A percentile compares a stretch with the other conserved stretches of the same genome.
These are phyloP conservation scores for Metschnikowia orientalis DNA, from an alignment of 805 yeast species.

Conservation along the genomic window DNA sequence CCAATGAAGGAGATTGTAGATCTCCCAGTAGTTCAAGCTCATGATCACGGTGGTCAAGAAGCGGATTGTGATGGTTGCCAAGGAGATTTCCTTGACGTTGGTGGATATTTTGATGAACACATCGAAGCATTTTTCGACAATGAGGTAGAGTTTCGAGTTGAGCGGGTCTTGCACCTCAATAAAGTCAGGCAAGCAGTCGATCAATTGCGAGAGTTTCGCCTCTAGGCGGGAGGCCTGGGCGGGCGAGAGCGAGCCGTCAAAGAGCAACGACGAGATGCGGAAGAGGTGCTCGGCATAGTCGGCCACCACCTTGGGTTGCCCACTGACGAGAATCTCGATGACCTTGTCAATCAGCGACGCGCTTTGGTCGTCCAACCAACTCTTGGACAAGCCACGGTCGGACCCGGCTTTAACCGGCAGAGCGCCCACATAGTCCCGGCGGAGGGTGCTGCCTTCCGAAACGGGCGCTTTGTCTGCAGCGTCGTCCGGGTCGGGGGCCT, in stretches of 20 bases:
- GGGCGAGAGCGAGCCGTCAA: conserved; percentile 15
- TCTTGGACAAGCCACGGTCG: conserved; percentile 7
- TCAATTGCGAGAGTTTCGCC: conserved; percentile 23
- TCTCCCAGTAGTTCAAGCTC: conserved; percentile 42
- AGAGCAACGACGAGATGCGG: conserved; percentile 27
- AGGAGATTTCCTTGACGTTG: conserved; percentile 24
- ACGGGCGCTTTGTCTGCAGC: too few species aligned
- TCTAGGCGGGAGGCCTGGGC: conserved; percentile 20
- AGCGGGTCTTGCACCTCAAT: conserved; percentile 24
- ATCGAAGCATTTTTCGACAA: conserved; percentile 38
- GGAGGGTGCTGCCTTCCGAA: neutral
- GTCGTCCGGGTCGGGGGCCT: neutral
- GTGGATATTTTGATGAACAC: conserved; percentile 34
- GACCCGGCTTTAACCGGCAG: conserved; percentile 3
- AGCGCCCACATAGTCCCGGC: neutral
- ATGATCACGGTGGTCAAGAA: conserved; percentile 35
- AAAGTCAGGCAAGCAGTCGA: conserved; percentile 22
- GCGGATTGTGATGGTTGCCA: conserved; percentile 33
- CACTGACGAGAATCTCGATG: conserved; percentile 23
- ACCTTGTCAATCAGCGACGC: conserved; percentile 19
- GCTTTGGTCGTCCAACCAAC: conserved; percentile 6
- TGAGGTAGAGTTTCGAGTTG: conserved; percentile 27
- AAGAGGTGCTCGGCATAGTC: conserved; percentile 38
- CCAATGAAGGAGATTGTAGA: conserved; percentile 38
- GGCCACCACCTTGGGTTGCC: conserved; percentile 27